Evolutionary conservation across 352 stramenopile species (phyloP).

Genomic region (Globisporangium abappressorium): DNA sequence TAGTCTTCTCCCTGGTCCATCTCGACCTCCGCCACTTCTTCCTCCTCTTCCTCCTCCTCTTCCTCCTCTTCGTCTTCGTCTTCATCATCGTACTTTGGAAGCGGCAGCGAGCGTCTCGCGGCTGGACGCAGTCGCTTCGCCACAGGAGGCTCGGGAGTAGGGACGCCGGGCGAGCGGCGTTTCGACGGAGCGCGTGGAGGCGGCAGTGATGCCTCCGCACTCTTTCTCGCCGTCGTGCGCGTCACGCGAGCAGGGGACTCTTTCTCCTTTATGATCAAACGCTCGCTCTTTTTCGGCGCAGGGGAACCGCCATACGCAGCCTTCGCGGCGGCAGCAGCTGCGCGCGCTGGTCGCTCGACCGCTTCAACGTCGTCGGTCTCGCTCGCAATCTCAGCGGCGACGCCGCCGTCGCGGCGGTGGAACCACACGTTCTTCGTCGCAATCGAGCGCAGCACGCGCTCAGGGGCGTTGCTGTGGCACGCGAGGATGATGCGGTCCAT

Average conservation of each 20-base stretch:
- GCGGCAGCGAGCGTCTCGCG: conserved; percentile 12
- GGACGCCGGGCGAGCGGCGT: conserved; percentile 8
- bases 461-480: conserved; percentile 52
- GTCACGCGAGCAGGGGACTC: conserved; percentile 1
- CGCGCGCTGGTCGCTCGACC: background rate
- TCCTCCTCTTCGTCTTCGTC: conserved; percentile 11
- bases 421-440: conserved; percentile 73
- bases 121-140: conserved; percentile 13
- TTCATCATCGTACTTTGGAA: conserved; percentile 14
- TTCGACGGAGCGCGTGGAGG: conserved; percentile 7
- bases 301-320: background rate
- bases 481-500: conserved; percentile 75
- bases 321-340: background rate
- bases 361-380: conserved; percentile 10
- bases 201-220: background rate
- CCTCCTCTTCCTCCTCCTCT: conserved; percentile 16
- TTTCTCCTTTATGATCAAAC: conserved; percentile 8
- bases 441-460: conserved; percentile 46
- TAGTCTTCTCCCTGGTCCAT: conserved; percentile 21
- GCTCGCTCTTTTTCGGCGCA: conserved; percentile 11
- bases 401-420: conserved; percentile 19
- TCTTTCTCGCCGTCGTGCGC: conserved; percentile 8
- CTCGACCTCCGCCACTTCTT: conserved; percentile 14
- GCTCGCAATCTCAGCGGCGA: background rate
- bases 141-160: background rate